Evolutionary conservation across 257 asterid genomes (phyloP).

Genomic region (Przewalskia tangutica): DNA sequence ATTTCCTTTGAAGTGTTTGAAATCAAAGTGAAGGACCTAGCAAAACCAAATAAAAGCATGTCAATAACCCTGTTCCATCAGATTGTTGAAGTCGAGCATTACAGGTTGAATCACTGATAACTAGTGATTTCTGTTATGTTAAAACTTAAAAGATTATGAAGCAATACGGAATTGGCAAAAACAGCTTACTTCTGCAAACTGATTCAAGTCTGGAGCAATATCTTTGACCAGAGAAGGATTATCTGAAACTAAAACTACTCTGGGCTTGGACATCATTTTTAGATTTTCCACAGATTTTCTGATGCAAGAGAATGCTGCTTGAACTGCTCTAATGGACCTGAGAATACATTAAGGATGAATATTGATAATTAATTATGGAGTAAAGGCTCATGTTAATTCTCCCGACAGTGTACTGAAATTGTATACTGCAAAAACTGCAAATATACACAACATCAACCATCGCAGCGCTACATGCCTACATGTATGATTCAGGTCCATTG

Average conservation of each 20-base stretch:
- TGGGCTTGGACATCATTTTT: slow-evolving; percentile 42
- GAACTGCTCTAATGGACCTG: slow-evolving; percentile 76
- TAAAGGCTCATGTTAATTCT: neutral
- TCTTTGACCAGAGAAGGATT: slow-evolving; percentile 62
- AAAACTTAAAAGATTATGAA: neutral
- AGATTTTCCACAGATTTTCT: slow-evolving; percentile 32
- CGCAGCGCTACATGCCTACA: neutral
- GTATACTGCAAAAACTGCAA: neutral
- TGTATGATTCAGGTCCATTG: neutral
- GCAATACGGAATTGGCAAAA: neutral
- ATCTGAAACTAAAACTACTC: slow-evolving; percentile 73
- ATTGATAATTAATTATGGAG: neutral
- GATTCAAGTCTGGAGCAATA: slow-evolving; percentile 39
- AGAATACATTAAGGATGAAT: slow-evolving; percentile 2
- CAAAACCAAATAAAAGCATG: slow-evolving; percentile 9
- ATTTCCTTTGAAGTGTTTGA: slow-evolving; percentile 47
- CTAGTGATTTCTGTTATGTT: neutral
- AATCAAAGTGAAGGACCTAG: slow-evolving; percentile 81
- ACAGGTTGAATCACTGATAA: neutral
- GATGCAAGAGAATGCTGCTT: slow-evolving; percentile 62
- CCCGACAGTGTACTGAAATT: neutral
- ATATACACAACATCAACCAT: neutral
- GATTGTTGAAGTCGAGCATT: neutral
- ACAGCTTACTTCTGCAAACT: slow-evolving; percentile 61
- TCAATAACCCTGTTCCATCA: neutral